Evolutionary conservation across 2,329 filamentous ascomycete genomes (phyloP).

Genomic region (Colletotrichum theobromicola): DNA sequence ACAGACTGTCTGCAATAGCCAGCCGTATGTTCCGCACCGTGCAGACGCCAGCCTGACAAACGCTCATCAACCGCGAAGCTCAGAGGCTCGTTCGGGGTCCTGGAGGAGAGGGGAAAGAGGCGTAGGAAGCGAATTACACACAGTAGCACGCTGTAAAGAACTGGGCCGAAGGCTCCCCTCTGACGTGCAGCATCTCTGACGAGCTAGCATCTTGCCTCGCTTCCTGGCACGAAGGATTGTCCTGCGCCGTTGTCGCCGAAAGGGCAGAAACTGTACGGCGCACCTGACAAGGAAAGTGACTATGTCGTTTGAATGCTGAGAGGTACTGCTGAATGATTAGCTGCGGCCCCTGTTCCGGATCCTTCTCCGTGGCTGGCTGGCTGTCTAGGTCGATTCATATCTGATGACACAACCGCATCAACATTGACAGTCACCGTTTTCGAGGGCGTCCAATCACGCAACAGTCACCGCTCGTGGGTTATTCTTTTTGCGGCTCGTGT

Average conservation of each 20-base stretch:
- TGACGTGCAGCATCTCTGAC: constrained; percentile 16
- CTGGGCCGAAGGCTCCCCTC: constrained; percentile 1
- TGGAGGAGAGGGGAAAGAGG: background rate
- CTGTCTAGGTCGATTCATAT: background rate
- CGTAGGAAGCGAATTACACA: background rate
- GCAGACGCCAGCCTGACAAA: background rate
- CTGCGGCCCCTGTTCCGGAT: background rate
- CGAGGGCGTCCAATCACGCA: background rate
- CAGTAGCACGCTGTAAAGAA: background rate
- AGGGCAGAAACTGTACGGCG: background rate
- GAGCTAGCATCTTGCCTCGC: background rate
- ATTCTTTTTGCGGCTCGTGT: background rate
- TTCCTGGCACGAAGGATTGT: background rate
- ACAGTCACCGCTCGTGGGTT: background rate
- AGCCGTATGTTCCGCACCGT: background rate
- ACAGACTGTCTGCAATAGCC: background rate
- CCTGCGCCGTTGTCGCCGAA: background rate
- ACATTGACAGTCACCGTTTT: background rate
- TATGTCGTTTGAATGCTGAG: background rate
- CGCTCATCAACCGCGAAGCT: background rate
- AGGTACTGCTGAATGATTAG: background rate
- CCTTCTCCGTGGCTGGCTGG: background rate
- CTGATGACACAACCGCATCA: background rate
- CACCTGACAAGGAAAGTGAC: background rate
- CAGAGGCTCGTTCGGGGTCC: background rate